phyloP scores from a whole-genome alignment of 2,329 filamentous ascomycete genomes.

The Cladophialophora carrionii region DNA sequence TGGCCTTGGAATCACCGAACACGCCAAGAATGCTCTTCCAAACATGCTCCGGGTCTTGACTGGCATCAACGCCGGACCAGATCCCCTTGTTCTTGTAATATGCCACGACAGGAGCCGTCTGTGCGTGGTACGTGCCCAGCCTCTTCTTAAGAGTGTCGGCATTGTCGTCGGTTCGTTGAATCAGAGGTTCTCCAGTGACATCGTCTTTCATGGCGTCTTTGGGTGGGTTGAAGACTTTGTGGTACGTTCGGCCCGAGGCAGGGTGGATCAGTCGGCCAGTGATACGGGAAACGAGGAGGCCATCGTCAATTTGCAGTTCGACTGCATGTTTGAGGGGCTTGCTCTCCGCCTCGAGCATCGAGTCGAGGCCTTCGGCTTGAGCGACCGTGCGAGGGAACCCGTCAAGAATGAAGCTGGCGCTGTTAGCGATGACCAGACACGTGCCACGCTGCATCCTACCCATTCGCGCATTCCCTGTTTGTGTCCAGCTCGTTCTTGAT shows the following conservation, averaged over 20 bases:
- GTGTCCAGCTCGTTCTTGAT: constrained; percentile 95
- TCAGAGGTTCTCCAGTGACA: constrained; percentile 90
- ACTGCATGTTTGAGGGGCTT: constrained; percentile 92
- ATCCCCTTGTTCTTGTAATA: constrained; percentile 99
- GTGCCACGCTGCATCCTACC: constrained; percentile 60
- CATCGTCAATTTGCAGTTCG: constrained; percentile 95
- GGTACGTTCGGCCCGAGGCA: constrained; percentile 93
- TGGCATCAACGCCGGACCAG: constrained; percentile 93
- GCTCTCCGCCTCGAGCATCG: constrained; percentile 77
- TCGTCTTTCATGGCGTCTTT: constrained; percentile 95
- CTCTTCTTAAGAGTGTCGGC: constrained; percentile 95
- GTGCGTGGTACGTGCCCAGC: constrained; percentile 86
- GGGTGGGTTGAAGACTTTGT: constrained; percentile 98
- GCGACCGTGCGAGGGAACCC: constrained; percentile 96
- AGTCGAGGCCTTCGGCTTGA: constrained; percentile 91
- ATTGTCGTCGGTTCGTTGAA: constrained; percentile 97
- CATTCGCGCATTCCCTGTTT: constrained; percentile 95
- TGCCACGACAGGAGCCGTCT: constrained; percentile 87
- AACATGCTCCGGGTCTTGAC: constrained; percentile 91
- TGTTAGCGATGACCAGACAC: constrained; percentile 12
- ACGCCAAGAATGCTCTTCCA: constrained; percentile 91
- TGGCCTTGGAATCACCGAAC: constrained; percentile 67
- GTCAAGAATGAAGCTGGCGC: constrained; percentile 88
- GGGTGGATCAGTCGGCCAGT: constrained; percentile 95
- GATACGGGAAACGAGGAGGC: constrained; percentile 89